These are phyloP conservation scores for Dipodascopsis uninucleata DNA, from an alignment of 805 yeast genomes.

Conservation along the genomic window DNA sequence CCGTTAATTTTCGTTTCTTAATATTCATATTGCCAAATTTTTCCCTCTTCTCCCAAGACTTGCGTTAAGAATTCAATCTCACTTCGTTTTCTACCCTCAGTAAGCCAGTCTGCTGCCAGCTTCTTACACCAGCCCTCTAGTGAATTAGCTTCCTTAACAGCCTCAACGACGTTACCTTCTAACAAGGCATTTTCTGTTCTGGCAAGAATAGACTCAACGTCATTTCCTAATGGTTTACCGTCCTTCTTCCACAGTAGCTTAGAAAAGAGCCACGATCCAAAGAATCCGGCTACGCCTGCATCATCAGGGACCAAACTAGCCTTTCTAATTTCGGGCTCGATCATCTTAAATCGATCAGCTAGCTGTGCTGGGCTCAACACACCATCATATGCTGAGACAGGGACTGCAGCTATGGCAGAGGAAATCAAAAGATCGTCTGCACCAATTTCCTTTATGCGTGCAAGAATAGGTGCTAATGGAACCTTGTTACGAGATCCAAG, in stretches of 20 bases:
- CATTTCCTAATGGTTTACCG: conserved; percentile 77
- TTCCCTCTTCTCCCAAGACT: conserved; percentile 40
- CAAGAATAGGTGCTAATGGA: conserved; percentile 37
- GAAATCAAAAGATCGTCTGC: conserved; percentile 50
- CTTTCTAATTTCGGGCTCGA: conserved; percentile 81
- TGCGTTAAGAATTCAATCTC: conserved; percentile 80
- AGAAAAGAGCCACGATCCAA: conserved; percentile 74
- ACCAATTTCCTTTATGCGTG: conserved; percentile 38
- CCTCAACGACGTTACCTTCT: conserved; percentile 75
- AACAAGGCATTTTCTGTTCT: conserved; percentile 73
- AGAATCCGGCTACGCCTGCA: conserved; percentile 91
- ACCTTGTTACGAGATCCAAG: conserved; percentile 41
- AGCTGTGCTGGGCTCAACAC: conserved; percentile 76
- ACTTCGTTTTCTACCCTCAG: conserved; percentile 80
- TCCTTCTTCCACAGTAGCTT: conserved; percentile 69
- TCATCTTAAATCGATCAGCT: conserved; percentile 70
- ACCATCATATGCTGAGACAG: conserved; percentile 48
- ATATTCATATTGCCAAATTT: conserved; percentile 26
- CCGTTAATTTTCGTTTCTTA: background rate
- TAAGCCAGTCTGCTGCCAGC: conserved; percentile 87
- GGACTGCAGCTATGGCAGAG: conserved; percentile 47
- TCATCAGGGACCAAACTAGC: conserved; percentile 89
- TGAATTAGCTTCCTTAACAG: conserved; percentile 86
- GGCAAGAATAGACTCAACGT: conserved; percentile 83
- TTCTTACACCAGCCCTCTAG: conserved; percentile 91